phyloP scores from a whole-genome alignment of 2,329 filamentous ascomycete species.

The Dryadomyces quercivorus region DNA sequence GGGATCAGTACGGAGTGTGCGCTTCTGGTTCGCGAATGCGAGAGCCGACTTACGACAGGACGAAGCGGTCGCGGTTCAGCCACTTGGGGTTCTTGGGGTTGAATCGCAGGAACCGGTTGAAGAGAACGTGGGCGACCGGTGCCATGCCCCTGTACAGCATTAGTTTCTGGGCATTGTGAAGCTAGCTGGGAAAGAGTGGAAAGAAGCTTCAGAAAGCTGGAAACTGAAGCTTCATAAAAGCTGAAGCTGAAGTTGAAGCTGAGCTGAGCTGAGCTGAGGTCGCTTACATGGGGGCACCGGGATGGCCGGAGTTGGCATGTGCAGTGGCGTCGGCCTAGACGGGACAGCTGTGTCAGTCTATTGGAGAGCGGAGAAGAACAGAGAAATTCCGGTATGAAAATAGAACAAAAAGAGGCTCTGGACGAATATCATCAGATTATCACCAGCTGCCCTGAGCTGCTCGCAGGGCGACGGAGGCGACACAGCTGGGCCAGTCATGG shows the following conservation, averaged over 20 bases:
- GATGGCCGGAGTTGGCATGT: conserved; percentile 94
- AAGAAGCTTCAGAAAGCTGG: background rate
- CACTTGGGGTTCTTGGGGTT: conserved; percentile 98
- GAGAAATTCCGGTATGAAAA: too few species aligned
- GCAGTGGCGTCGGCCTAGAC: conserved; percentile 89
- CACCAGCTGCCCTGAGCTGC: background rate
- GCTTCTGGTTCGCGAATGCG: background rate
- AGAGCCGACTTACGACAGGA: conserved; percentile 73
- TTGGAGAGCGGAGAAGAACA: background rate
- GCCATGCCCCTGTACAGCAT: conserved; percentile 58
- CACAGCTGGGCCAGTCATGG: background rate
- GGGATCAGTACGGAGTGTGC: conserved; percentile 1
- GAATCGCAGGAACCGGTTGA: conserved; percentile 98
- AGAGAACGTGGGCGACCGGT: conserved; percentile 90
- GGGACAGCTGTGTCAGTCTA: conserved; percentile 3
- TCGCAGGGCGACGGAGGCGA: background rate
- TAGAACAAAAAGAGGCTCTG: background rate
- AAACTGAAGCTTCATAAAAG: background rate
- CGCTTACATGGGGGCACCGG: conserved; percentile 86
- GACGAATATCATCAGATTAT: background rate
- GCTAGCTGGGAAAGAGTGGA: background rate
- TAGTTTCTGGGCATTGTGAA: conserved; percentile 13
- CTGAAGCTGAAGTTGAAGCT: too few species aligned
- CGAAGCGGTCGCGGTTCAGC: conserved; percentile 96
- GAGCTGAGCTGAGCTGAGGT: too few species aligned